phyloP scores from a whole-genome alignment of 1,139 yeast species.

The Nakaseomyces glabratus region DNA sequence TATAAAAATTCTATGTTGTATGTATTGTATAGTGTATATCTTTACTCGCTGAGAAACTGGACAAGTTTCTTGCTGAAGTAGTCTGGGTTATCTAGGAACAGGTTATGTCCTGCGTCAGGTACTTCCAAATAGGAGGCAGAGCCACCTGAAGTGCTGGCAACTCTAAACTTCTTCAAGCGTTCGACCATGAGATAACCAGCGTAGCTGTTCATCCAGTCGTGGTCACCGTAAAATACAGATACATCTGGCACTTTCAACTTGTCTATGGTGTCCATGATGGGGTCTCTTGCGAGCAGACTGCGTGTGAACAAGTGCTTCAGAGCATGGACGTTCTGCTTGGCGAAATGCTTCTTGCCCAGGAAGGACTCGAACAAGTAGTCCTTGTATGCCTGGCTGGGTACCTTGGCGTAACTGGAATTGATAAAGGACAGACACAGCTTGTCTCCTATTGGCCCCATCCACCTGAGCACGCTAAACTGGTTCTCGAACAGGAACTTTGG shows the following conservation, averaged over 20 bases:
- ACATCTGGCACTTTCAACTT: conserved; percentile 37
- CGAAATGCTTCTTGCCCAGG: conserved; percentile 21
- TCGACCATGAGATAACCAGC: conserved; percentile 52
- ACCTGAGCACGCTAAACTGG: conserved; percentile 41
- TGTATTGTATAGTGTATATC: not conserved
- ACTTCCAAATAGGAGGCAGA: conserved; percentile 35
- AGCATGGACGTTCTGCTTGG: conserved; percentile 35
- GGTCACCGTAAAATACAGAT: conserved; percentile 66
- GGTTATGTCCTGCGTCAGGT: conserved; percentile 63
- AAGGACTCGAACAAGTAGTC: conserved; percentile 22
- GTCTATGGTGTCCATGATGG: conserved; percentile 56
- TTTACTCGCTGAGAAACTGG: conserved; percentile 32
- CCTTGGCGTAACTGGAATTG: conserved; percentile 50
- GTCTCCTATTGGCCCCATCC: conserved; percentile 51
- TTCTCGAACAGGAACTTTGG: conserved; percentile 26
- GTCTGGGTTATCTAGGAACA: conserved; percentile 63
- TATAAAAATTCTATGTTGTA: not conserved
- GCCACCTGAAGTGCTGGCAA: conserved; percentile 1
- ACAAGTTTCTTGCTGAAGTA: conserved; percentile 47
- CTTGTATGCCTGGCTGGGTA: conserved; percentile 26
- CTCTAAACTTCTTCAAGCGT: conserved; percentile 29
- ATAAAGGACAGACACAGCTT: conserved; percentile 45
- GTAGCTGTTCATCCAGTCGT: conserved; percentile 76
- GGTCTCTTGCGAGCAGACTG: conserved; percentile 56
- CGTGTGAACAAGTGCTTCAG: conserved; percentile 41